A percentile compares a stretch with the other conserved stretches of the same genome.
Evolutionary conservation across 2,329 filamentous ascomycete species (phyloP).

Genomic region (Stachybotrys chlorohalonatus): DNA sequence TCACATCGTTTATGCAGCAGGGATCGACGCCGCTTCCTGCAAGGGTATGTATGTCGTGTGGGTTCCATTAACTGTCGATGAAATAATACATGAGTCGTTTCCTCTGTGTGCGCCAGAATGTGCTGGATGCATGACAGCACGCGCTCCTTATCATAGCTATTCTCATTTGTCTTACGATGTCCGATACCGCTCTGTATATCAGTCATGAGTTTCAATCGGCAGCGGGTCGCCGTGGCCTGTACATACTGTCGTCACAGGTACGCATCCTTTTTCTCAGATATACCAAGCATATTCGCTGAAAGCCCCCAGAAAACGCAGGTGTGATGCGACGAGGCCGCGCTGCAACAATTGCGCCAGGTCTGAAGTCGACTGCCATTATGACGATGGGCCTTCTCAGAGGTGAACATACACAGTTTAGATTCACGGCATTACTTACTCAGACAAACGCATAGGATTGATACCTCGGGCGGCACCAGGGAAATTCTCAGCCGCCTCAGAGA

Average conservation of each 20-base stretch:
- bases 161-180: neutral
- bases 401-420: neutral
- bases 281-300: neutral
- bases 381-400: slow-evolving; percentile 17
- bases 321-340: slow-evolving; percentile 14
- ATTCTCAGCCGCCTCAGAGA: slow-evolving; percentile 15
- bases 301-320: slow-evolving; percentile 15
- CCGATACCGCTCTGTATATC: neutral
- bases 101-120: too few species aligned
- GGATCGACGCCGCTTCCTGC: too few species aligned
- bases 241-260: slow-evolving; percentile 17
- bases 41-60: too few species aligned
- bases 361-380: slow-evolving; percentile 16
- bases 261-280: neutral
- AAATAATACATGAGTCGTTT: too few species aligned
- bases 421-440: neutral
- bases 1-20: too few species aligned
- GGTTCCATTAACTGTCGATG: too few species aligned
- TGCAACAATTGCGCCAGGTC: slow-evolving; percentile 15
- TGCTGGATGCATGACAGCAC: too few species aligned
- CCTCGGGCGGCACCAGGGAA: slow-evolving; percentile 16
- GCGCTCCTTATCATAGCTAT: neutral
- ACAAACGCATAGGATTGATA: slow-evolving; percentile 12
- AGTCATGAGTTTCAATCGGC: slow-evolving; percentile 16
- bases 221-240: slow-evolving; percentile 18